Evolutionary conservation across 306 rosid genomes (phyloP).

Genomic region (Quercus agrifolia): DNA sequence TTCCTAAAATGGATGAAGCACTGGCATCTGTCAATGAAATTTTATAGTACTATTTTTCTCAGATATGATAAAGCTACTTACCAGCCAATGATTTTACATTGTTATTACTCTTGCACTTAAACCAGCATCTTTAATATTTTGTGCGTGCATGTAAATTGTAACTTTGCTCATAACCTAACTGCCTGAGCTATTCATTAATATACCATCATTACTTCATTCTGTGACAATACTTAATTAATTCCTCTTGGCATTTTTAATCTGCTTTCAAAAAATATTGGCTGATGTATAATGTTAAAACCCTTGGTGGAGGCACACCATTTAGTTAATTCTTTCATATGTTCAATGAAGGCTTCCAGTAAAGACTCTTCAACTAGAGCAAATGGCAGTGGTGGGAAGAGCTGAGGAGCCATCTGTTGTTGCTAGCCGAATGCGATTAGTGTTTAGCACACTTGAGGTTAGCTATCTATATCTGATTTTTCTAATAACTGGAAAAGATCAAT

Average conservation of each 20-base stretch:
- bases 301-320: neutral
- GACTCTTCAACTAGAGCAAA: constrained; percentile 95
- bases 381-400: constrained; percentile 82
- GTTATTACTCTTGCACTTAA: neutral
- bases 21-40: neutral
- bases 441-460: constrained; percentile 94
- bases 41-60: neutral
- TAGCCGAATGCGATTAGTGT: constrained; percentile 81
- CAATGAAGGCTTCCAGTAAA: constrained; percentile 88
- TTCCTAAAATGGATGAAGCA: neutral
- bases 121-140: neutral
- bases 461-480: neutral
- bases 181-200: neutral
- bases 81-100: neutral
- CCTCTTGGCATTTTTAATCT: neutral
- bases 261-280: neutral
- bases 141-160: neutral
- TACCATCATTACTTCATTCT: neutral
- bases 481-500: neutral
- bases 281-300: neutral
- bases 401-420: constrained; percentile 95
- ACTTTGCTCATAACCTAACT: neutral
- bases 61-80: neutral
- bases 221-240: constrained; percentile 2
- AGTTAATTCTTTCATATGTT: constrained; percentile 10